Percentiles rank a stretch among this genome's conserved stretches.
phyloP scores from a whole-genome alignment of 495 filamentous ascomycete species.

The Lepraria neglecta region DNA sequence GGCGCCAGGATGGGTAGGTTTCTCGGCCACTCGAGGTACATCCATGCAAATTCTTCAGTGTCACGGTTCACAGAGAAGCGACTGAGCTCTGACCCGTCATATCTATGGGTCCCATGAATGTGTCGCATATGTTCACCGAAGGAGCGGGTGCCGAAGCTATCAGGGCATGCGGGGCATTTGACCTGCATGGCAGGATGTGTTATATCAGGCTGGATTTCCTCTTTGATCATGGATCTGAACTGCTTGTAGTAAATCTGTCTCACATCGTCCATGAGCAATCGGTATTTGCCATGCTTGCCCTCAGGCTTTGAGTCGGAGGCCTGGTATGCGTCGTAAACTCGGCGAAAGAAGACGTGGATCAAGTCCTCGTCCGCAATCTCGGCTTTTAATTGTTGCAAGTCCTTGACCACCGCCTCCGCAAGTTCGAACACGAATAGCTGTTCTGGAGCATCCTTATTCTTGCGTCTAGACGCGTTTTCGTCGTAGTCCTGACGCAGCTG shows the following conservation, averaged over 20 bases:
- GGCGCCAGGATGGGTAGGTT: slow-evolving; percentile 28
- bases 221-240: slow-evolving; percentile 16
- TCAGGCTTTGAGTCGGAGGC: slow-evolving; percentile 4
- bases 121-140: slow-evolving; percentile 15
- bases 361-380: slow-evolving; percentile 19
- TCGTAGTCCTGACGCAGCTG: slow-evolving; percentile 11
- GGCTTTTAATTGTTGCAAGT: not conserved
- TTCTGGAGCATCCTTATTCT: slow-evolving; percentile 12
- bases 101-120: not conserved
- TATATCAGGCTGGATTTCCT: not conserved
- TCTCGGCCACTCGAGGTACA: slow-evolving; percentile 26
- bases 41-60: slow-evolving; percentile 21
- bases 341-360: slow-evolving; percentile 22
- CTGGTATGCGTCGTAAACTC: slow-evolving; percentile 20
- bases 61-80: too few species aligned
- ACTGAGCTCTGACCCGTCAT: not conserved
- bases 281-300: slow-evolving; percentile 14
- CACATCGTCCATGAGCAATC: slow-evolving; percentile 26
- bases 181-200: slow-evolving; percentile 14
- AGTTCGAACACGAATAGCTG: slow-evolving; percentile 19
- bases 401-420: slow-evolving; percentile 19
- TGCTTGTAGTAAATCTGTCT: slow-evolving; percentile 18
- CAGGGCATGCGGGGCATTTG: slow-evolving; percentile 24
- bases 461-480: slow-evolving; percentile 9
- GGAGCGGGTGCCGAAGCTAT: slow-evolving; percentile 13